Percentiles rank a stretch among this genome's conserved stretches.
phyloP scores from a whole-genome alignment of 768 basidiomycete species.

The Pholiota conissans region DNA sequence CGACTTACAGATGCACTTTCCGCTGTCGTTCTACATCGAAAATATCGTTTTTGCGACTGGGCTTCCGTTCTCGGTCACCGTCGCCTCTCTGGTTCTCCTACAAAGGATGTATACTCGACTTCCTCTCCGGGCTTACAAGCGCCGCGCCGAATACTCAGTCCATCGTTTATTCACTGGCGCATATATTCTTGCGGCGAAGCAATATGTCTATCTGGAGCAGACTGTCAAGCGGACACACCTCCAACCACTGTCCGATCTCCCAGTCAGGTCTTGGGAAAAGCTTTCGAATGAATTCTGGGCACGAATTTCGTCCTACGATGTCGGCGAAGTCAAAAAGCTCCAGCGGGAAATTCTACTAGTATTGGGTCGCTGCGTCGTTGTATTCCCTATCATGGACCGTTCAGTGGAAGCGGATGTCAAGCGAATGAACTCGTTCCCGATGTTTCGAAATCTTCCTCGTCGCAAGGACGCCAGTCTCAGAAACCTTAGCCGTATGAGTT shows the following conservation, averaged over 20 bases:
- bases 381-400: slow-evolving; percentile 10
- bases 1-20: neutral
- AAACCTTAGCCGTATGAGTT: neutral
- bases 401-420: neutral
- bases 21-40: slow-evolving; percentile 16
- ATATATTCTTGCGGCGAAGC: slow-evolving; percentile 17
- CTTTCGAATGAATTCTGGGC: slow-evolving; percentile 16
- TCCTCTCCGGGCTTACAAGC: slow-evolving; percentile 3
- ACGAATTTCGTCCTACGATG: slow-evolving; percentile 10
- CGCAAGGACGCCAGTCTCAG: neutral
- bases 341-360: slow-evolving; percentile 10
- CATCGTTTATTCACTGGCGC: slow-evolving; percentile 17
- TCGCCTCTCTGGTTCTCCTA: slow-evolving; percentile 17
- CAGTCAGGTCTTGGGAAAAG: neutral
- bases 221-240: neutral
- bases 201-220: slow-evolving; percentile 8
- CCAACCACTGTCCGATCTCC: neutral
- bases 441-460: slow-evolving; percentile 1
- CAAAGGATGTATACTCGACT: slow-evolving; percentile 16
- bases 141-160: slow-evolving; percentile 10
- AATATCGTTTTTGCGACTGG: slow-evolving; percentile 13
- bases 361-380: slow-evolving; percentile 15
- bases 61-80: slow-evolving; percentile 12
- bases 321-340: slow-evolving; percentile 10
- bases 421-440: neutral